Percentiles rank a stretch among this genome's conserved stretches.
These are phyloP conservation scores for Podospora conica DNA, from an alignment of 495 filamentous ascomycete species.

Conservation along the genomic window DNA sequence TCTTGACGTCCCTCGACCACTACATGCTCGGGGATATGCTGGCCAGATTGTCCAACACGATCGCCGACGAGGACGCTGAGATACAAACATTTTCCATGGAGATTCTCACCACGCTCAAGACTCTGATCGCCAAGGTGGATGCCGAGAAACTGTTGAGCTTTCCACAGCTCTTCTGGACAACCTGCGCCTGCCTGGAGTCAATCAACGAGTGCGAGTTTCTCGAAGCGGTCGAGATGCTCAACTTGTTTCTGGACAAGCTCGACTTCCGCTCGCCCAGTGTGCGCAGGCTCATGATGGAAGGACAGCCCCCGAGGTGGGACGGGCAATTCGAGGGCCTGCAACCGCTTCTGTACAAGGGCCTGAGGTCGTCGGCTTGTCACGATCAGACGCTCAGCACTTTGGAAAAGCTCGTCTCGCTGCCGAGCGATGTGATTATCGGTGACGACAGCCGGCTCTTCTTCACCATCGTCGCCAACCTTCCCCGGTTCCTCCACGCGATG, in stretches of 20 bases:
- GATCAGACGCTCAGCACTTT: slow-evolving; percentile 69
- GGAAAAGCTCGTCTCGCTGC: slow-evolving; percentile 70
- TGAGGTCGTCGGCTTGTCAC: slow-evolving; percentile 78
- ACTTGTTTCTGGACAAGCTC: slow-evolving; percentile 75
- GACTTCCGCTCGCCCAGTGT: slow-evolving; percentile 68
- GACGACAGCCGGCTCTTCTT: slow-evolving; percentile 76
- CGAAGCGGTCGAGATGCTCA: slow-evolving; percentile 86
- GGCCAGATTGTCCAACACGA: slow-evolving; percentile 86
- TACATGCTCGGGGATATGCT: slow-evolving; percentile 95
- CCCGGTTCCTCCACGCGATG: slow-evolving; percentile 76
- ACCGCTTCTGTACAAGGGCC: slow-evolving; percentile 78
- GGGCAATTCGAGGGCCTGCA: slow-evolving; percentile 83
- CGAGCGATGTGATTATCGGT: slow-evolving; percentile 75
- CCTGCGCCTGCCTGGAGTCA: slow-evolving; percentile 89
- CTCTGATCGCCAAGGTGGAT: slow-evolving; percentile 79
- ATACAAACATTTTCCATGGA: slow-evolving; percentile 97
- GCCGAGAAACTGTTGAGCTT: slow-evolving; percentile 73
- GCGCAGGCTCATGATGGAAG: slow-evolving; percentile 63
- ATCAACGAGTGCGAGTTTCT: slow-evolving; percentile 93
- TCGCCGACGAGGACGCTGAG: slow-evolving; percentile 85
- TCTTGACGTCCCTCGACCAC: slow-evolving; percentile 82
- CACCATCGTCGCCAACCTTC: slow-evolving; percentile 78
- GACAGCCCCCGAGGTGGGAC: slow-evolving; percentile 82
- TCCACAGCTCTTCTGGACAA: slow-evolving; percentile 95
- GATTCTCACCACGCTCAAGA: slow-evolving; percentile 86